These are phyloP conservation scores for Cercophora scortea DNA, from an alignment of 495 filamentous ascomycete genomes.

Conservation along the genomic window DNA sequence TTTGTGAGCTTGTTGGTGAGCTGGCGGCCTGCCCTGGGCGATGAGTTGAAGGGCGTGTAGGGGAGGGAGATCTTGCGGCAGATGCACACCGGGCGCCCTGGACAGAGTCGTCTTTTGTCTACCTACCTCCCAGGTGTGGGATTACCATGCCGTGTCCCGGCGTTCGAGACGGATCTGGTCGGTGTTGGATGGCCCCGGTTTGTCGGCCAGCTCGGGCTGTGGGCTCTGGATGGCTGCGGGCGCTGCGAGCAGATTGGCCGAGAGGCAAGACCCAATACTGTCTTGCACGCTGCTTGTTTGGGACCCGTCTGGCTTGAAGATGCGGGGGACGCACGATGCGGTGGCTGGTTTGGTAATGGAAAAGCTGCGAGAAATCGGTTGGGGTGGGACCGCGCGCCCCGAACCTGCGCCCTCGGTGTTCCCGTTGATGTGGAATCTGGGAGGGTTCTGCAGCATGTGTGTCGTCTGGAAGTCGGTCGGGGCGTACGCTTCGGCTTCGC, in stretches of 20 bases:
- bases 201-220: neutral
- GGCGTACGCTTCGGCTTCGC: too few species aligned
- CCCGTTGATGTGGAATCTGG: too few species aligned
- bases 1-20: too few species aligned
- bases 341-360: neutral
- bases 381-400: too few species aligned
- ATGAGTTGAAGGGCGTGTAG: too few species aligned
- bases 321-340: neutral
- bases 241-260: neutral
- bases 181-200: neutral
- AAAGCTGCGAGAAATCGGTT: neutral
- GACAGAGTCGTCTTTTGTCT: neutral
- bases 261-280: neutral
- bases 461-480: too few species aligned
- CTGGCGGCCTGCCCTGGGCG: too few species aligned
- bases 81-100: too few species aligned
- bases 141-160: neutral
- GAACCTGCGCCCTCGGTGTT: too few species aligned
- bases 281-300: neutral
- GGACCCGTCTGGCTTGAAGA: neutral
- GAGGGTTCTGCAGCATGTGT: too few species aligned
- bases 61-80: too few species aligned
- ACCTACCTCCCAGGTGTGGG: neutral
- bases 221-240: neutral
- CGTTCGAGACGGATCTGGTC: neutral